phyloP scores from a whole-genome alignment of 441 rosid genomes.

The Capsella rubella region DNA sequence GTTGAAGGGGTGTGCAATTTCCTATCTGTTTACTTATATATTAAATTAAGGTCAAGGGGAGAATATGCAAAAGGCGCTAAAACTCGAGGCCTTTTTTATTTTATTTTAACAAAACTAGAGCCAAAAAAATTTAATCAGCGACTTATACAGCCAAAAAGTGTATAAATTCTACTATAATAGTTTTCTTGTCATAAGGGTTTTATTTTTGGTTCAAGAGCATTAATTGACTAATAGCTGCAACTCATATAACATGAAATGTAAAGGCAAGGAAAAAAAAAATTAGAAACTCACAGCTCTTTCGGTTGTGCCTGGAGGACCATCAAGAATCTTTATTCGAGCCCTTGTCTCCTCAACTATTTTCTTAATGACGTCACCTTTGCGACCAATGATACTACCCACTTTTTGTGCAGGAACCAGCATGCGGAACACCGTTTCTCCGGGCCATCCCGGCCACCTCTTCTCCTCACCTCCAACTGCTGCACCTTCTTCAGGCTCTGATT shows the following conservation, averaged over 20 bases:
- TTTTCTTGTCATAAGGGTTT: constrained; percentile 15
- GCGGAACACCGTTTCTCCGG: constrained; percentile 97
- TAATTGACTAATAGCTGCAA: constrained; percentile 22
- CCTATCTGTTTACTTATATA: constrained; percentile 32
- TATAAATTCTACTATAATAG: constrained; percentile 17
- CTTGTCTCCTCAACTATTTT: constrained; percentile 98
- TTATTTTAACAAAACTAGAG: constrained; percentile 21
- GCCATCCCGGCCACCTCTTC: constrained; percentile 99
- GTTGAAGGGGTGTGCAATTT: constrained; percentile 19
- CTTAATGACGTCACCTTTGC: constrained; percentile 96
- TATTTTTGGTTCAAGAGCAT: constrained; percentile 17
- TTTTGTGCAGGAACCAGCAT: constrained; percentile 99
- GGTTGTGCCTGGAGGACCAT: constrained; percentile 97
- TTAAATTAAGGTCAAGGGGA: background rate
- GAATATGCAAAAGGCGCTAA: constrained; percentile 5
- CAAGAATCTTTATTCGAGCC: constrained; percentile 96
- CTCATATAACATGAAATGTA: constrained; percentile 28
- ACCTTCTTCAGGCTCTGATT: constrained; percentile 55
- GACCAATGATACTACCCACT: constrained; percentile 98
- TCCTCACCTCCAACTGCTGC: constrained; percentile 61
- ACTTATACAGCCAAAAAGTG: background rate
- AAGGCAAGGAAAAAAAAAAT: constrained; percentile 25
- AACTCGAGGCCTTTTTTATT: background rate
- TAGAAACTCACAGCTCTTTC: constrained; percentile 95
- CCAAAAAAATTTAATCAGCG: constrained; percentile 4